These are phyloP conservation scores for Cenchrus americanus DNA, from an alignment of 176 grass and related monocot species.

Conservation along the genomic window DNA sequence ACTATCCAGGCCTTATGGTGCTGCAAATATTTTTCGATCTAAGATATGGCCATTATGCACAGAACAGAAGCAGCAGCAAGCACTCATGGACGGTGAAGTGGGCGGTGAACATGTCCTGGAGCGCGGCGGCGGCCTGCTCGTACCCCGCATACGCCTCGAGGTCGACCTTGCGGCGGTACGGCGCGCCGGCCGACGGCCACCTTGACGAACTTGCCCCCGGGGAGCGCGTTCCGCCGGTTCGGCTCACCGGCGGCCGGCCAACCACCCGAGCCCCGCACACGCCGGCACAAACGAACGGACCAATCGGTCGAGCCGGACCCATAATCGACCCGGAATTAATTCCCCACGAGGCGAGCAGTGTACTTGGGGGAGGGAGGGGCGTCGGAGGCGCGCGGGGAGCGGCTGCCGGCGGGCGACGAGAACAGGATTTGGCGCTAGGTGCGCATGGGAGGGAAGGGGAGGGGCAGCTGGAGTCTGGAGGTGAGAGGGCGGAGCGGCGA, in stretches of 20 bases:
- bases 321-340: too few relatives aligned
- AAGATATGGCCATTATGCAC: background rate
- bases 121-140: constrained; percentile 62
- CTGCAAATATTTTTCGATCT: too few relatives aligned
- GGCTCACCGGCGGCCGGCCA: constrained; percentile 84
- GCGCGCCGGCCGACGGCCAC: constrained; percentile 83
- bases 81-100: constrained; percentile 80
- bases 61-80: background rate
- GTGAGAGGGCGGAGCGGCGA: too few relatives aligned
- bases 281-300: background rate
- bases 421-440: too few relatives aligned
- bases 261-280: constrained; percentile 63
- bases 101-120: constrained; percentile 86
- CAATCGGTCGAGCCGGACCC: background rate
- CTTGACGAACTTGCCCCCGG: constrained; percentile 78
- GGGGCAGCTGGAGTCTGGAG: too few relatives aligned
- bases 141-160: constrained; percentile 65
- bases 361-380: constrained; percentile 56
- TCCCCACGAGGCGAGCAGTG: too few relatives aligned
- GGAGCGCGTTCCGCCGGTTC: constrained; percentile 59
- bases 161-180: constrained; percentile 90
- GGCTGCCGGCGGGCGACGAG: background rate
- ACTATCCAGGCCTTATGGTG: background rate
- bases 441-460: too few relatives aligned
- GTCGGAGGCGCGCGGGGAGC: constrained; percentile 38